Percentiles rank a stretch among this genome's conserved stretches.
phyloP scores from a whole-genome alignment of 257 asterid species.

The Craterostigma plantagineum region DNA sequence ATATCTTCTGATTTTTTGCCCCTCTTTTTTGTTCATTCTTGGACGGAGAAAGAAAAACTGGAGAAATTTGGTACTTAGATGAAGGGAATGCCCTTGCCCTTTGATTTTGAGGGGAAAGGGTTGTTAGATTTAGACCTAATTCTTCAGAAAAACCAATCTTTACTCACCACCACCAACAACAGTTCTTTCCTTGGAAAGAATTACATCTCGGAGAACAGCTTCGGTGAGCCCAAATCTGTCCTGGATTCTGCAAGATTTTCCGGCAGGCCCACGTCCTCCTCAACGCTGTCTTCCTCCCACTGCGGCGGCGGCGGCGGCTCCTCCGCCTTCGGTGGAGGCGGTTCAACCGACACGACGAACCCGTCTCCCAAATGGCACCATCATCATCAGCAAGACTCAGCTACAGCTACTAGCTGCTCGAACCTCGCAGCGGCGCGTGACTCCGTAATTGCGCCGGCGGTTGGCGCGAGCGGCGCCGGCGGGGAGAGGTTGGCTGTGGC shows the following conservation, averaged over 20 bases:
- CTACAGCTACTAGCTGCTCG: constrained; percentile 58
- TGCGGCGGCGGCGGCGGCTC: constrained; percentile 14
- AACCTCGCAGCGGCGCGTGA: constrained; percentile 35
- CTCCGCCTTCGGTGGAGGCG: constrained; percentile 13
- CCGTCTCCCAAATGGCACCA: constrained; percentile 57
- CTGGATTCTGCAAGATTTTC: constrained; percentile 68
- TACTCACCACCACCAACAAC: constrained; percentile 8
- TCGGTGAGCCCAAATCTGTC: constrained; percentile 68
- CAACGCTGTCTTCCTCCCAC: constrained; percentile 73
- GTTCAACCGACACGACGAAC: constrained; percentile 50
- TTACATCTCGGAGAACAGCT: constrained; percentile 15
- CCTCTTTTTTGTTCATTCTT: background rate
- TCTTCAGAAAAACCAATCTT: constrained; percentile 11
- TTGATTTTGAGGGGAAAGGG: constrained; percentile 84
- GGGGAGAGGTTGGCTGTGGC: constrained; percentile 17
- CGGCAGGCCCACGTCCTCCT: constrained; percentile 54
- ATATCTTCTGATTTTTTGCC: too few species aligned
- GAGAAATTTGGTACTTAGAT: constrained; percentile 26
- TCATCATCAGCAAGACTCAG: constrained; percentile 52
- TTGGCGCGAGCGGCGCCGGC: constrained; percentile 10
- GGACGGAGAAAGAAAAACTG: constrained; percentile 18
- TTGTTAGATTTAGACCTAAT: constrained; percentile 34
- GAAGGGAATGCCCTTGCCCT: constrained; percentile 99
- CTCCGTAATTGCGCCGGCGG: constrained; percentile 33
- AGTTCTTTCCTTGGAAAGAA: too few species aligned